Conservation (phyloP, 2,329 filamentous ascomycete genomes). For the Clonostachys rosea region DNA sequence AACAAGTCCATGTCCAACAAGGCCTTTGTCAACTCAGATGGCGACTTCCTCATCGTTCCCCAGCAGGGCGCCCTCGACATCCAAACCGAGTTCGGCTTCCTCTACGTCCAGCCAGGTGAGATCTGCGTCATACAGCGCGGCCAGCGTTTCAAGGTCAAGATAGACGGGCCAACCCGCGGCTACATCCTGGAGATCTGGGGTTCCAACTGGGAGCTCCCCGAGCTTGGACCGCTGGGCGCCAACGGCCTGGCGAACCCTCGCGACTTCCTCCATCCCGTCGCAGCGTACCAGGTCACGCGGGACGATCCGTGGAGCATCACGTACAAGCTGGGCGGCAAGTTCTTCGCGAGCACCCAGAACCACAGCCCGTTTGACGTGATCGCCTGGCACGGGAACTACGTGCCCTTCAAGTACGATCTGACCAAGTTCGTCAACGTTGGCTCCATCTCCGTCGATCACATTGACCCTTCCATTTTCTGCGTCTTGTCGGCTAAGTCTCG, state of each 20-base stretch:
- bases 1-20: conserved; percentile 66
- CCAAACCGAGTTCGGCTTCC: conserved; percentile 57
- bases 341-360: conserved; percentile 52
- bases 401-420: conserved; percentile 65
- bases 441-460: conserved; percentile 56
- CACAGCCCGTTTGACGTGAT: conserved; percentile 65
- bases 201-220: conserved; percentile 60
- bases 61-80: conserved; percentile 62
- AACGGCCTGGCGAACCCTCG: conserved; percentile 63
- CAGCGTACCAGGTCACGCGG: conserved; percentile 28
- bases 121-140: conserved; percentile 61
- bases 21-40: conserved; percentile 68
- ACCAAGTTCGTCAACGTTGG: conserved; percentile 56
- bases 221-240: conserved; percentile 63
- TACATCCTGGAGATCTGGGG: conserved; percentile 68
- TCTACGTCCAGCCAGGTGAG: conserved; percentile 59
- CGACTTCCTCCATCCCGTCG: conserved; percentile 67
- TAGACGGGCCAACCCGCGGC: conserved; percentile 54
- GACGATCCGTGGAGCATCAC: conserved; percentile 33
- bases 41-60: conserved; percentile 63
- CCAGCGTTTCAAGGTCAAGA: conserved; percentile 54
- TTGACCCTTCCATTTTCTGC: conserved; percentile 62
- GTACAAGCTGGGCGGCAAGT: conserved; percentile 52
- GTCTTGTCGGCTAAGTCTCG: conserved; percentile 57
- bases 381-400: conserved; percentile 63